phyloP scores from a whole-genome alignment of 1,284 basidiomycete species.

The Moesziomyces aphidis region DNA sequence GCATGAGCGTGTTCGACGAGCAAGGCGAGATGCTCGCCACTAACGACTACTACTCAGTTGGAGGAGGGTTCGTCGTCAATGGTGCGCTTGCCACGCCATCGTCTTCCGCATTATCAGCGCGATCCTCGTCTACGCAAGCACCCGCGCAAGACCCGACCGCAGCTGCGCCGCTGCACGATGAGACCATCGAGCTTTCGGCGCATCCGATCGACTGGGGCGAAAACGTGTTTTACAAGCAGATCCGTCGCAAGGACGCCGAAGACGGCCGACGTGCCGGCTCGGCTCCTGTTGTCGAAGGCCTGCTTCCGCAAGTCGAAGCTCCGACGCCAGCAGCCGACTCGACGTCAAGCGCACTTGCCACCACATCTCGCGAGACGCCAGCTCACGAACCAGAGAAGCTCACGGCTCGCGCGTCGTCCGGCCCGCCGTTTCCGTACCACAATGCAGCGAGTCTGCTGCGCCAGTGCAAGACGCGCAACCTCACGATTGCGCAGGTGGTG shows the following conservation, averaged over 20 bases:
- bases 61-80: conserved; percentile 65
- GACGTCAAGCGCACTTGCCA: background rate
- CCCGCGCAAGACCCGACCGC: background rate
- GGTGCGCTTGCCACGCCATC: conserved; percentile 57
- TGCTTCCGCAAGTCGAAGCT: conserved; percentile 23
- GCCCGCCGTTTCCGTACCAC: conserved; percentile 85
- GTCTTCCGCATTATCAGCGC: background rate
- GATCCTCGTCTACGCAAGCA: background rate
- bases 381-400: conserved; percentile 16
- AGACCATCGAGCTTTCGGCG: conserved; percentile 19
- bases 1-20: conserved; percentile 85
- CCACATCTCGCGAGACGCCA: background rate
- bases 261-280: conserved; percentile 73
- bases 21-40: conserved; percentile 89
- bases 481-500: conserved; percentile 75
- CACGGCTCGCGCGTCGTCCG: conserved; percentile 14
- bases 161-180: conserved; percentile 7
- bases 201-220: conserved; percentile 77
- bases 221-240: conserved; percentile 95
- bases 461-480: conserved; percentile 84
- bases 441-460: conserved; percentile 82
- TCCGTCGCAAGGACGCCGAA: conserved; percentile 83
- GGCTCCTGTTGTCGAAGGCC: conserved; percentile 7
- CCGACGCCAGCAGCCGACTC: background rate
- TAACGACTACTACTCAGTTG: conserved; percentile 84